phyloP scores from a whole-genome alignment of 208 protist genomes.

The Trypanosoma avium region DNA sequence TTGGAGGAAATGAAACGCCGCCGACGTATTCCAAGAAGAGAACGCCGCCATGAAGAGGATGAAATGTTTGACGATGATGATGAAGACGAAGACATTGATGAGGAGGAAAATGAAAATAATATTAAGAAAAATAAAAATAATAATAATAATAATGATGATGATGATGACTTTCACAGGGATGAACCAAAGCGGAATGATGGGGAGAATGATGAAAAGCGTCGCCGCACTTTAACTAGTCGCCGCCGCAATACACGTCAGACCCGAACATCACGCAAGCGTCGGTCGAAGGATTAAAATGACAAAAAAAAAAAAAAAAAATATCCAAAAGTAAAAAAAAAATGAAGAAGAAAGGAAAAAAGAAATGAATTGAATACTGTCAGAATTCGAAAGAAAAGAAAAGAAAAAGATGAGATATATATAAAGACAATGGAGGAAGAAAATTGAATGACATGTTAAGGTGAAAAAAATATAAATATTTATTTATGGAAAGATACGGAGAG shows the following conservation, averaged over 20 bases:
- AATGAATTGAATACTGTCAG: not conserved
- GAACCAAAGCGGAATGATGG: conserved; percentile 21
- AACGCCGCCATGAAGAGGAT: not conserved
- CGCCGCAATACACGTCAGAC: not conserved
- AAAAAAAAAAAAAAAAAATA: not conserved
- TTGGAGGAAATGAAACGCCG: conserved; percentile 37
- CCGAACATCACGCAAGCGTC: not conserved
- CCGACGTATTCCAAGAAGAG: not conserved
- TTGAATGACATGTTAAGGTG: too few relatives aligned
- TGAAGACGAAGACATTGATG: conserved; percentile 2
- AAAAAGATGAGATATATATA: too few relatives aligned
- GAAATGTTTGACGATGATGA: conserved; percentile 6
- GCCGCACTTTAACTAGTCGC: not conserved
- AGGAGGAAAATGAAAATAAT: not conserved
- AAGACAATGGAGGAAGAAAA: too few relatives aligned
- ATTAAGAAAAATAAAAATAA: conserved; percentile 15
- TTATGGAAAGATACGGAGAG: too few relatives aligned
- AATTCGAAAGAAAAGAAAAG: not conserved
- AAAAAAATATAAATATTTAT: too few relatives aligned
- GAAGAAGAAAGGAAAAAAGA: not conserved
- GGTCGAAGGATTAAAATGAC: not conserved
- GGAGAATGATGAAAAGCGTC: conserved; percentile 10
- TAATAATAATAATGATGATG: conserved; percentile 26
- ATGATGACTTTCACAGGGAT: too few relatives aligned
- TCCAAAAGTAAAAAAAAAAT: not conserved